These are phyloP conservation scores for Tolypocladium sp. DNA, from an alignment of 2,329 filamentous ascomycete species.

Conservation along the genomic window DNA sequence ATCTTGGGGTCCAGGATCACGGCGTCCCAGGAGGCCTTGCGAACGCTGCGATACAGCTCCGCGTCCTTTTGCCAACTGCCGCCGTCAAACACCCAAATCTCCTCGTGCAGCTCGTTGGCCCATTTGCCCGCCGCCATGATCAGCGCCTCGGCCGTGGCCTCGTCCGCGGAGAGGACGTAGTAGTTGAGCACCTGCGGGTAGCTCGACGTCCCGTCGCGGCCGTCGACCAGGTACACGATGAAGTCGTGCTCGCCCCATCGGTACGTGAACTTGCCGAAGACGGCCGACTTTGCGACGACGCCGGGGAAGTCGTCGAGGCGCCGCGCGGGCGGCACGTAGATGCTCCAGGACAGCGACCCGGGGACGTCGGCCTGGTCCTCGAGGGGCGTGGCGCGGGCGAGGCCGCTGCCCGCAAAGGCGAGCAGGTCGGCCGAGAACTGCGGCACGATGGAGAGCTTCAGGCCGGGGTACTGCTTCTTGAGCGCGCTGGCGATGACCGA, in stretches of 20 bases:
- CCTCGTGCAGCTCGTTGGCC: slow-evolving; percentile 47
- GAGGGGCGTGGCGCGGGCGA: slow-evolving; percentile 22
- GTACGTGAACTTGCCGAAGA: slow-evolving; percentile 34
- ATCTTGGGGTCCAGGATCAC: slow-evolving; percentile 58
- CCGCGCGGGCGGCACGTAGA: slow-evolving; percentile 28
- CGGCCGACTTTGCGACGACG: slow-evolving; percentile 17
- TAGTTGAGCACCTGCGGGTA: slow-evolving; percentile 23
- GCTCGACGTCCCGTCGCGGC: slow-evolving; percentile 25
- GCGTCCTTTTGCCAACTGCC: slow-evolving; percentile 54
- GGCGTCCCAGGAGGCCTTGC: slow-evolving; percentile 50
- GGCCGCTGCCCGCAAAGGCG: slow-evolving; percentile 29
- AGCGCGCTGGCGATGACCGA: slow-evolving; percentile 29
- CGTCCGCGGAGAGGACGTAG: slow-evolving; percentile 27
- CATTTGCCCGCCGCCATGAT: slow-evolving; percentile 46
- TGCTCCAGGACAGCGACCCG: slow-evolving; percentile 25
- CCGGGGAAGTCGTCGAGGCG: slow-evolving; percentile 30
- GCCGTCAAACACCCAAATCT: slow-evolving; percentile 58
- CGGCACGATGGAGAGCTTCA: slow-evolving; percentile 29
- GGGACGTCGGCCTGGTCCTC: slow-evolving; percentile 19
- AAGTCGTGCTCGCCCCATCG: slow-evolving; percentile 31
- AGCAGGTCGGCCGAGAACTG: slow-evolving; percentile 26
- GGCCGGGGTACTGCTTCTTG: slow-evolving; percentile 31
- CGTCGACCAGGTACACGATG: slow-evolving; percentile 31
- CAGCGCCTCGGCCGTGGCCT: slow-evolving; percentile 34
- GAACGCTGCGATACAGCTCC: slow-evolving; percentile 48